Percentiles rank a stretch among this genome's conserved stretches.
These are phyloP conservation scores for Sedum album DNA, from an alignment of 164 flowering plant species.

Conservation along the genomic window DNA sequence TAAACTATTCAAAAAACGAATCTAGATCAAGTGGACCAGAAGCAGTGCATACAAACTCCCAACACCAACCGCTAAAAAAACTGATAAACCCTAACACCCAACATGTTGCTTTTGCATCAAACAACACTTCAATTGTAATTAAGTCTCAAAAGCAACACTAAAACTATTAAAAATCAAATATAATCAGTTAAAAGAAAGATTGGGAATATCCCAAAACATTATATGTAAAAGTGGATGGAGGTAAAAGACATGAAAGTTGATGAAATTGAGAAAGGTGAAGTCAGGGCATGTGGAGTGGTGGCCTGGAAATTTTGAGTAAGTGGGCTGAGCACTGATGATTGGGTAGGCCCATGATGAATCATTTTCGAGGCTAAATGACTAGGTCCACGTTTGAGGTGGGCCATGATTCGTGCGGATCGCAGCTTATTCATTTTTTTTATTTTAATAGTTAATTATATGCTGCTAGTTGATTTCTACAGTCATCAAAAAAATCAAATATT, in stretches of 20 bases:
- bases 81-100: not conserved
- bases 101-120: constrained; percentile 4
- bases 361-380: not conserved
- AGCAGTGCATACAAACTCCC: not conserved
- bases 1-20: not conserved
- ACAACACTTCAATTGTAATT: not conserved
- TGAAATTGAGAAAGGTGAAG: no score
- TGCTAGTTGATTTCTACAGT: no score
- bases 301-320: constrained; percentile 2
- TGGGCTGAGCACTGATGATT: not conserved
- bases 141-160: not conserved
- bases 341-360: constrained; percentile 4
- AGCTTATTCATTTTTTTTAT: not conserved
- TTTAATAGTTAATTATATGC: not conserved
- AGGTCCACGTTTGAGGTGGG: not conserved
- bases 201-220: no score
- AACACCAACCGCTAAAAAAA: not conserved
- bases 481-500: no score
- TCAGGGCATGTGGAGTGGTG: no score
- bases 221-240: not conserved
- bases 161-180: not conserved
- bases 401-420: not conserved
- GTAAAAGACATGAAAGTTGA: no score
- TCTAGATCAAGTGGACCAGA: not conserved
- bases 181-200: not conserved